Evolutionary conservation across 2,329 filamentous ascomycete genomes (phyloP), one percentile per base, ranked within the genome.

Genomic region (Biscogniauxia marginata): DNA sequence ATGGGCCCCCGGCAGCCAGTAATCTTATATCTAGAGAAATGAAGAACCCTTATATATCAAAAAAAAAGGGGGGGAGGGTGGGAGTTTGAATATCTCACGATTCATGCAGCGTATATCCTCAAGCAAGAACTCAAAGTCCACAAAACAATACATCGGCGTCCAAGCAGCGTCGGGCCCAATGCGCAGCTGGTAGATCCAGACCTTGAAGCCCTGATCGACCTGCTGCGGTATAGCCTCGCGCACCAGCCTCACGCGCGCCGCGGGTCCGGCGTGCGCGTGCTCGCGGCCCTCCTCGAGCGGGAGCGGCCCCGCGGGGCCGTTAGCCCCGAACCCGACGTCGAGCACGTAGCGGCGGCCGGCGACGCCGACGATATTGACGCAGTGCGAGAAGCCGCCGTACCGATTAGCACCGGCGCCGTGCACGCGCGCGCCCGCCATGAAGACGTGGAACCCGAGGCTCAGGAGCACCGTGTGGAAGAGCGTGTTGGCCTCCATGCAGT

Each of bases 401-500:
- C 39, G 50, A 2, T 21, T 51, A 1, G 16, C 45, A 1, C 49
- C 46, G 1, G 52, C 54, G 6, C 50, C 46, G 21, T 59, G 64
- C 2, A 75, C 63, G 4, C 66, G 60, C 5, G 66, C 59, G 11
- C 65, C 65, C 1, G 65, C 63, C 53, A 70, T 58, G 56, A 58
- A 65, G 21, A 63, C 64, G 2, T 63, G 51, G 56, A 75, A 79
- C 0, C 75, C 74, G 8, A 80, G 61, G 5, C 68, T 73, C 2
- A 71, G 63, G 0, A 80, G 68, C 7, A 78, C 65, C 30, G 75
- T 70, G 56, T 76, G 70, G 59, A 79, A 77, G 5, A 80, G 70
- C 22, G 78, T 72, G 58, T 71, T 74, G 20, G 68, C 66, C 59
- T 79, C 77, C 67, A 80, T 75, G 63, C 77, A 80, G 59, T 79